phyloP scores from a whole-genome alignment of 352 stramenopile species.

The Plasmopara muralis region DNA sequence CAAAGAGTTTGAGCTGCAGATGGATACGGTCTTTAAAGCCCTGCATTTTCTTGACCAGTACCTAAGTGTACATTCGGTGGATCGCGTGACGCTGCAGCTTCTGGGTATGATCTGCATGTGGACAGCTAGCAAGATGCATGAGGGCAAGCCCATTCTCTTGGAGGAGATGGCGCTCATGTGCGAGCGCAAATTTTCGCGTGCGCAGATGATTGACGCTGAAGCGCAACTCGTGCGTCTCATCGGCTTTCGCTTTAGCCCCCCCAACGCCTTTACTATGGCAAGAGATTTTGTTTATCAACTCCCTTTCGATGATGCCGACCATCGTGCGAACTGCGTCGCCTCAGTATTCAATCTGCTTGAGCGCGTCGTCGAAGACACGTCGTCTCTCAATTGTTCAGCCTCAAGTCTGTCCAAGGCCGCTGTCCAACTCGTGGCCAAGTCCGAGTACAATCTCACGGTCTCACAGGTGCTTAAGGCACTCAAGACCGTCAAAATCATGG shows the following conservation, averaged over 20 bases:
- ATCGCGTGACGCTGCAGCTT: slow-evolving; percentile 63
- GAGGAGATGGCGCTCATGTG: slow-evolving; percentile 73
- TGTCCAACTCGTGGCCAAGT: slow-evolving; percentile 39
- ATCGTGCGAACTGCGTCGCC: slow-evolving; percentile 22
- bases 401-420: slow-evolving; percentile 41
- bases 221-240: slow-evolving; percentile 46
- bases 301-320: slow-evolving; percentile 15
- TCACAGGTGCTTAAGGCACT: slow-evolving; percentile 18
- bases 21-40: slow-evolving; percentile 50
- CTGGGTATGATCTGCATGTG: slow-evolving; percentile 73
- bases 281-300: slow-evolving; percentile 52
- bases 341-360: slow-evolving; percentile 40
- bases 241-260: slow-evolving; percentile 59
- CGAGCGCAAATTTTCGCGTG: slow-evolving; percentile 58
- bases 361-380: slow-evolving; percentile 26
- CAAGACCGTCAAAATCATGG: slow-evolving; percentile 20
- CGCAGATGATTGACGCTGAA: slow-evolving; percentile 56
- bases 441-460: slow-evolving; percentile 26
- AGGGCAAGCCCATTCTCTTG: slow-evolving; percentile 57
- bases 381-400: slow-evolving; percentile 28
- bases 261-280: slow-evolving; percentile 56
- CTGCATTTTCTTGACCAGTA: slow-evolving; percentile 74
- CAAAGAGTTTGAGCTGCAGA: slow-evolving; percentile 61
- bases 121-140: slow-evolving; percentile 67
- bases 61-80: slow-evolving; percentile 56